Percentiles rank a stretch among this genome's conserved stretches.
phyloP scores from a whole-genome alignment of 305 asterid species.

The Ruellia speciosa region DNA sequence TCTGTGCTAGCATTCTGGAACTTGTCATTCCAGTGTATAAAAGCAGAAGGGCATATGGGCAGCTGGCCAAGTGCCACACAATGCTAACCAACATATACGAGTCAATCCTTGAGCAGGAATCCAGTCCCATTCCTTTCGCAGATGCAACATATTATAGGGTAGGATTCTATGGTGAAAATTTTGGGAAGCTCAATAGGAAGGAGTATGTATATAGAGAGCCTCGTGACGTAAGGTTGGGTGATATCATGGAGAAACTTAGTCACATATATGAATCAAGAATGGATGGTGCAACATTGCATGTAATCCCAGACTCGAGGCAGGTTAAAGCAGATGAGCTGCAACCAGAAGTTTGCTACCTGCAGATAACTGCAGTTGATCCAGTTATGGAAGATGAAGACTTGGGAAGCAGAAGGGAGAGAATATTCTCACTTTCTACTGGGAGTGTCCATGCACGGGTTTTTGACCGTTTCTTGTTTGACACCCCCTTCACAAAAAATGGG shows the following conservation, averaged over 20 bases:
- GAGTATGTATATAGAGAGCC: conserved; percentile 94
- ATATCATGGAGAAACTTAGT: conserved; percentile 99
- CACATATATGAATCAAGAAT: conserved; percentile 89
- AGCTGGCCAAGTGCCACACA: conserved; percentile 96
- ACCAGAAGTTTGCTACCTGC: conserved; percentile 84
- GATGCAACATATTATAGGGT: conserved; percentile 96
- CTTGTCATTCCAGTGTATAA: conserved; percentile 92
- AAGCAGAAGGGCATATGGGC: conserved; percentile 86
- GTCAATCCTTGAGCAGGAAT: conserved; percentile 96
- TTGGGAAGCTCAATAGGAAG: conserved; percentile 73
- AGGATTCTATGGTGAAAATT: conserved; percentile 88
- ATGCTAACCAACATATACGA: conserved; percentile 86
- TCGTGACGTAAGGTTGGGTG: conserved; percentile 94
- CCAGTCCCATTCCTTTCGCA: conserved; percentile 92
- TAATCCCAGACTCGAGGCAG: conserved; percentile 98
- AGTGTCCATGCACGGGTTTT: conserved; percentile 91
- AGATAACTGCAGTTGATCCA: conserved; percentile 97
- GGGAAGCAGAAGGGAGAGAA: conserved; percentile 95
- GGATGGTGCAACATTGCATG: conserved; percentile 80
- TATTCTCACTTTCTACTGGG: conserved; percentile 86
- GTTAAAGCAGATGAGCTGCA: conserved; percentile 92
- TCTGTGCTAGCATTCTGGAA: conserved; percentile 94
- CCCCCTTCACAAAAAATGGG: conserved; percentile 96
- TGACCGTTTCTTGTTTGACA: conserved; percentile 84
- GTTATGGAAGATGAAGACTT: conserved; percentile 98